phyloP scores from a whole-genome alignment of 2,329 filamentous ascomycete genomes.

The Metarhizium humberi region DNA sequence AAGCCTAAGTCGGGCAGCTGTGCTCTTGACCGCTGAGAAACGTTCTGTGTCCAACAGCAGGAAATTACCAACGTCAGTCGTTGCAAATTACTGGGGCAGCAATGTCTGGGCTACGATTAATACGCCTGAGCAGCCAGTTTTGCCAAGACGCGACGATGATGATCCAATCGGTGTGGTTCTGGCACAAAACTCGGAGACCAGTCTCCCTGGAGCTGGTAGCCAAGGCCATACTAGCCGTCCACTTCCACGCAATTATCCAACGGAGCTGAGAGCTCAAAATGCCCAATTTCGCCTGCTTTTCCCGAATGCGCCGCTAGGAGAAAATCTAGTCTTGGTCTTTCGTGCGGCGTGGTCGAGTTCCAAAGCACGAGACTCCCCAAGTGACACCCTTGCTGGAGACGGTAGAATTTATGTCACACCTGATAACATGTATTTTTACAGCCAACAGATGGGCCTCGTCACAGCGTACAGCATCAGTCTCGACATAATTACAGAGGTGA shows the following conservation, averaged over 20 bases:
- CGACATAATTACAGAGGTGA: slow-evolving; percentile 76
- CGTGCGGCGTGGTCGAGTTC: slow-evolving; percentile 71
- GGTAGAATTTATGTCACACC: slow-evolving; percentile 82
- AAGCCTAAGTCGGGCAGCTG: slow-evolving; percentile 76
- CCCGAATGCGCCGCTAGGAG: slow-evolving; percentile 64
- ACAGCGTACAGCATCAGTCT: slow-evolving; percentile 72
- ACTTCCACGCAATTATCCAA: slow-evolving; percentile 70
- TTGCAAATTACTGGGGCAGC: slow-evolving; percentile 92
- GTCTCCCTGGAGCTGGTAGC: slow-evolving; percentile 13
- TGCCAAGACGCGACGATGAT: slow-evolving; percentile 26
- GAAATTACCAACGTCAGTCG: slow-evolving; percentile 70
- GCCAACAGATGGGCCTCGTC: slow-evolving; percentile 85
- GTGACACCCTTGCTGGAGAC: slow-evolving; percentile 43
- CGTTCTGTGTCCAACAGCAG: slow-evolving; percentile 58
- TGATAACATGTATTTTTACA: slow-evolving; percentile 90
- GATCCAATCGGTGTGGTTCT: slow-evolving; percentile 33
- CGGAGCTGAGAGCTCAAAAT: slow-evolving; percentile 75
- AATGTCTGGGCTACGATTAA: slow-evolving; percentile 55
- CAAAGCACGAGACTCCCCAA: slow-evolving; percentile 30
- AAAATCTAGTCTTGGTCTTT: slow-evolving; percentile 86
- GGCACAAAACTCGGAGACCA: slow-evolving; percentile 19
- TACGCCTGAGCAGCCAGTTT: slow-evolving; percentile 17
- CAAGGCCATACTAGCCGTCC: slow-evolving; percentile 33
- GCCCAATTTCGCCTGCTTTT: slow-evolving; percentile 91
- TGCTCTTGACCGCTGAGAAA: slow-evolving; percentile 70